phyloP scores from a whole-genome alignment of 805 yeast genomes.

The Yamadazyma endophytica region DNA sequence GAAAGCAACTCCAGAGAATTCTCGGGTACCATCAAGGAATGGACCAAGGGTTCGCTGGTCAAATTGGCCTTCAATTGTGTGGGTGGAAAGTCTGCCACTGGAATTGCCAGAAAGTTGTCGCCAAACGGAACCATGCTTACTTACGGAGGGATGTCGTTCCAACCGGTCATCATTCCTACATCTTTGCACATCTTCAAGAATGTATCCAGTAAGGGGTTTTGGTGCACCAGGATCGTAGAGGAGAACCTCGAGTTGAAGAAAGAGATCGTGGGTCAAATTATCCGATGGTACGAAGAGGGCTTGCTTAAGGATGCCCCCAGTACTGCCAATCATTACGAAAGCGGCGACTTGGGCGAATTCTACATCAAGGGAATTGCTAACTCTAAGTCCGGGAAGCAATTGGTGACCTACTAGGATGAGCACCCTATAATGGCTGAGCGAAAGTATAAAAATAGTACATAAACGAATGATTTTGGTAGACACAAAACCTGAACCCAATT shows the following conservation, averaged over 20 bases:
- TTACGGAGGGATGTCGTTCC: slow-evolving; percentile 97
- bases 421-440: too few relatives aligned
- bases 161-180: slow-evolving; percentile 90
- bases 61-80: slow-evolving; percentile 87
- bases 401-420: slow-evolving; percentile 8
- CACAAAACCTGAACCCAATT: too few relatives aligned
- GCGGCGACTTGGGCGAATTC: slow-evolving; percentile 22
- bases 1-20: slow-evolving; percentile 70
- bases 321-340: slow-evolving; percentile 19
- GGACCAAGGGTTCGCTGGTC: slow-evolving; percentile 52
- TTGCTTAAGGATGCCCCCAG: slow-evolving; percentile 36
- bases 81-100: slow-evolving; percentile 84
- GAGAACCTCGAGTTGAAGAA: slow-evolving; percentile 30
- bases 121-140: slow-evolving; percentile 76
- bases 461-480: too few relatives aligned
- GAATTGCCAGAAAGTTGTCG: slow-evolving; percentile 77
- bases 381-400: slow-evolving; percentile 36
- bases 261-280: slow-evolving; percentile 31
- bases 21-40: slow-evolving; percentile 51
- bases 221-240: slow-evolving; percentile 67
- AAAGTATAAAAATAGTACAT: too few relatives aligned
- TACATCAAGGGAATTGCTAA: slow-evolving; percentile 27
- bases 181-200: slow-evolving; percentile 87
- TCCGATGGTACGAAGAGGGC: slow-evolving; percentile 40
- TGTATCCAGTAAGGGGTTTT: slow-evolving; percentile 80